Evolutionary conservation across 495 filamentous ascomycete species (phyloP), one percentile per base, ranked within the genome.

Genomic region (Lichina pygmaea): DNA sequence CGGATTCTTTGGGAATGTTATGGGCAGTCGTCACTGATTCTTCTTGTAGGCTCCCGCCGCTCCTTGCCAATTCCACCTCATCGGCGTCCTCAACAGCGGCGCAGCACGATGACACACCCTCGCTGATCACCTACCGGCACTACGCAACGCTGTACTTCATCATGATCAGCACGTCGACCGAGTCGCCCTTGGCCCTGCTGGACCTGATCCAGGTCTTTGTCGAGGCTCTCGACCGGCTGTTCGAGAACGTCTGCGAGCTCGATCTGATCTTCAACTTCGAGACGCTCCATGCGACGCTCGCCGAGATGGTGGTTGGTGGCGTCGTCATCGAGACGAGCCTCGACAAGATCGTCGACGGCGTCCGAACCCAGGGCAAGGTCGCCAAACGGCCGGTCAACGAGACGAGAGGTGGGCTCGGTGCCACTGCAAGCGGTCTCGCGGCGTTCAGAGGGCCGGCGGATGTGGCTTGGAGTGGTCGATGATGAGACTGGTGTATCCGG

Each of bases 221-320:
- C 45, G 86, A 95, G 61, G 73, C 91, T 15, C 70, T 97, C 16
- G 89, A 97, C 58, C 71, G 82, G 46, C 67, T 97, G 45, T 95
- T 95, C 57, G 86, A 94, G 64, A 93, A 95, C 53, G 89, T 97
- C 24, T 97, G 89, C 66, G 89, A 97, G 61, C 64, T 97, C 43
- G 89, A 97, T 57, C 68, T 97, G 46, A 97, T 95, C 59, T 97
- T 95, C 64, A 93, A 93, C 52, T 97, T 93, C 57, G 89, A 97
- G 69, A 86, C 83, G 32, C 70, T 95, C 57, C 89, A 97, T 63
- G 81, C 89, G 6, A 72, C 78, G 24, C 65, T 97, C 17, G 72
- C 73, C 51, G 89, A 97, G 70, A 91, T 97, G 81, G 76, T 97
- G 45, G 79, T 94, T 6, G 89, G 91, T 10, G 89, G 89, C 2